Percentiles rank a stretch among this genome's conserved stretches.
These are phyloP conservation scores for Hyphopichia homilentoma DNA, from an alignment of 805 yeast species.

Conservation along the genomic window DNA sequence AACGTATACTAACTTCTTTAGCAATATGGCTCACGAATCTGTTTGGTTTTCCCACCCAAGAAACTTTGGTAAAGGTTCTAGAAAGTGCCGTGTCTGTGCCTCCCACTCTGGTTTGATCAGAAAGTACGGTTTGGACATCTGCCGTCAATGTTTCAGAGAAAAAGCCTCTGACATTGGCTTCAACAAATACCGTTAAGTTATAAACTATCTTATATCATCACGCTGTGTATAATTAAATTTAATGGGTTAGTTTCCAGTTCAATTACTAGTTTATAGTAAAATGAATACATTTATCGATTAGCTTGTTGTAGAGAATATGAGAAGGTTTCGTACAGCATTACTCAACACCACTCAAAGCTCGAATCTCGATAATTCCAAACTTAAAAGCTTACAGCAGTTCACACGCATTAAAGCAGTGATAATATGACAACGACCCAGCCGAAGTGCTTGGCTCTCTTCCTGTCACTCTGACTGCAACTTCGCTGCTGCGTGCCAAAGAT, in stretches of 20 bases:
- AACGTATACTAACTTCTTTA: conserved; percentile 36
- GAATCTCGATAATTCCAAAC: too few relatives aligned
- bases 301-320: too few relatives aligned
- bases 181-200: conserved; percentile 91
- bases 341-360: too few relatives aligned
- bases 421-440: too few relatives aligned
- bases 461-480: too few relatives aligned
- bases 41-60: conserved; percentile 99
- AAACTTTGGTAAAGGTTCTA: conserved; percentile 99
- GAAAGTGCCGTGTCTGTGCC: conserved; percentile 99
- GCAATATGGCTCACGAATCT: conserved; percentile 99
- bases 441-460: too few relatives aligned
- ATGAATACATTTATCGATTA: conserved; percentile 3
- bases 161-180: conserved; percentile 98
- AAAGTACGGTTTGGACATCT: conserved; percentile 98
- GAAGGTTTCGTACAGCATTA: too few relatives aligned
- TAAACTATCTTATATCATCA: conserved; percentile 1
- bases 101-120: conserved; percentile 99
- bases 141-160: conserved; percentile 99
- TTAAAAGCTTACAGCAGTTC: background rate
- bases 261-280: conserved; percentile 2
- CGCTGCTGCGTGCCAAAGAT: too few relatives aligned
- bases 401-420: background rate
- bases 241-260: too few relatives aligned
- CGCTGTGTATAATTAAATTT: conserved; percentile 14